Evolutionary conservation across 768 basidiomycete species (phyloP).

Genomic region (Antrodiella citrinella): DNA sequence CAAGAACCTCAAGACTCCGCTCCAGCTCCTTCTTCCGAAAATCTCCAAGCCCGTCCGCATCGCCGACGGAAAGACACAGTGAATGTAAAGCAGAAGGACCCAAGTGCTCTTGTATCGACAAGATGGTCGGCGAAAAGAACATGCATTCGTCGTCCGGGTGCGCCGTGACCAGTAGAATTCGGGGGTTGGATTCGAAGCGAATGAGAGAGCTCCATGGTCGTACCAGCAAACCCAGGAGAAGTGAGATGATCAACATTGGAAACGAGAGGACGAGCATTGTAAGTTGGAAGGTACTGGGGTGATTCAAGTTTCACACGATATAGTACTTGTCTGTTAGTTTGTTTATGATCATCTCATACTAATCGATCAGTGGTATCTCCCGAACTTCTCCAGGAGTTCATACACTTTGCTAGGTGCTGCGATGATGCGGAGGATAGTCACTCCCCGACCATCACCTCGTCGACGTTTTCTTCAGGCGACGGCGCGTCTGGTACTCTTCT

Average conservation of each 20-base stretch:
- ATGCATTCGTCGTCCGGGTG: slow-evolving; percentile 94
- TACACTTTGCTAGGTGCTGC: too few species aligned
- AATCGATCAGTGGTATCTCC: too few species aligned
- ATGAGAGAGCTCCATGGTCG: background rate
- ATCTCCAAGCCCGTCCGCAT: slow-evolving; percentile 71
- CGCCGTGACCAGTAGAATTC: slow-evolving; percentile 70
- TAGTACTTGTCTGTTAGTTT: too few species aligned
- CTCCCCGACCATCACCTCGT: too few species aligned
- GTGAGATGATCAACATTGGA: background rate
- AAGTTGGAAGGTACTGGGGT: too few species aligned
- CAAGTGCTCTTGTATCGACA: background rate
- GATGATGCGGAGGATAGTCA: too few species aligned
- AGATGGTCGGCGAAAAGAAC: slow-evolving; percentile 86
- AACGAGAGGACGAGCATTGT: background rate
- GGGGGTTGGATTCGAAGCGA: background rate
- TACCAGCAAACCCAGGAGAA: background rate
- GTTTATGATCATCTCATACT: too few species aligned
- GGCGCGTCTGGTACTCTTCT: too few species aligned
- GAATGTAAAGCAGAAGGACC: slow-evolving; percentile 37
- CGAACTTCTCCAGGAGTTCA: too few species aligned
- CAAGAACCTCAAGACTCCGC: slow-evolving; percentile 59
- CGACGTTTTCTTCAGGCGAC: too few species aligned
- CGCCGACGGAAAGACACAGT: slow-evolving; percentile 70
- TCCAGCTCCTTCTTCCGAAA: slow-evolving; percentile 50
- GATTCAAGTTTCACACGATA: too few species aligned